A percentile compares a stretch with the other conserved stretches of the same genome.
These are phyloP conservation scores for Jasminum sambac DNA, from an alignment of 257 asterid genomes.

Conservation along the genomic window DNA sequence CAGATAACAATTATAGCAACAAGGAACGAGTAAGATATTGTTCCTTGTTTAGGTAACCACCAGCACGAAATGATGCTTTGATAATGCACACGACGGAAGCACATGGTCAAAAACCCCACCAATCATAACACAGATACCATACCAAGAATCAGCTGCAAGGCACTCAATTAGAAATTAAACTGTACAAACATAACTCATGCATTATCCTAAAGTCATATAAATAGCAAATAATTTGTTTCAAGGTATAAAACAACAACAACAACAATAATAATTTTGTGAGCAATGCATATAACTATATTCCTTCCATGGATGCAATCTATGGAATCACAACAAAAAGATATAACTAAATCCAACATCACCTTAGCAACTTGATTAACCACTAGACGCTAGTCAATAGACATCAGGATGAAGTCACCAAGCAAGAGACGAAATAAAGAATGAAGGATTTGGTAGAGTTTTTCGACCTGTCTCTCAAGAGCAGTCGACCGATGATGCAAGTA, in stretches of 20 bases:
- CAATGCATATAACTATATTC: not conserved
- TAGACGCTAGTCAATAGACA: not conserved
- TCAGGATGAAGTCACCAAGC: not conserved
- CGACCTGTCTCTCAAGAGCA: too few relatives aligned
- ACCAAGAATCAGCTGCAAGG: not conserved
- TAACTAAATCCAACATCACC: not conserved
- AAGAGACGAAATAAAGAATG: not conserved
- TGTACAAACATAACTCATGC: not conserved
- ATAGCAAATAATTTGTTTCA: not conserved
- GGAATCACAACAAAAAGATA: not conserved
- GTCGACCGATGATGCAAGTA: too few relatives aligned
- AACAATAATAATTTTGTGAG: not conserved
- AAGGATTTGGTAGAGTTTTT: not conserved
- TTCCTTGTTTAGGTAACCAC: slow-evolving; percentile 20
- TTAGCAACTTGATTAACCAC: not conserved
- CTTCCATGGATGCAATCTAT: not conserved
- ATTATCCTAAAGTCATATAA: not conserved
- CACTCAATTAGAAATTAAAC: not conserved
- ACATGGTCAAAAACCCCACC: slow-evolving; percentile 28
- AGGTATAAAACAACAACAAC: not conserved
- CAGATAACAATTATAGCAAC: not conserved
- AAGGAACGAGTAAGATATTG: not conserved
- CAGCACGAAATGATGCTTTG: slow-evolving; percentile 13
- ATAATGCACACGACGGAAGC: slow-evolving; percentile 22
- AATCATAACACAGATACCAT: slow-evolving; percentile 1